Conservation (phyloP, 192 early-diverging fungal genomes). For the Podila minutissima region DNA sequence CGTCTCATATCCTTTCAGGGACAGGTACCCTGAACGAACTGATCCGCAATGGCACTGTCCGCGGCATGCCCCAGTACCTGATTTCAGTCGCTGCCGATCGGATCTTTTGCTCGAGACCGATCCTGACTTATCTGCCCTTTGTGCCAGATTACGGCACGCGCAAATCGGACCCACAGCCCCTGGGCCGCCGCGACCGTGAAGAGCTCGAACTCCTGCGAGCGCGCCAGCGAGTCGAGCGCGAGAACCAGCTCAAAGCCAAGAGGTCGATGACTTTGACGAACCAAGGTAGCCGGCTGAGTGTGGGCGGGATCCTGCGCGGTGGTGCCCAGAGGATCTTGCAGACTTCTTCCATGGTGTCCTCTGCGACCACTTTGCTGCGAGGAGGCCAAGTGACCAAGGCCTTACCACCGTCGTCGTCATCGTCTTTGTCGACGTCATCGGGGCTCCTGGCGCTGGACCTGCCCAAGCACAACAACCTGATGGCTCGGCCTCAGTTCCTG, state of each 20-base stretch:
- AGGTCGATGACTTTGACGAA: neutral
- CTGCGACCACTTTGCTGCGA: too few species aligned
- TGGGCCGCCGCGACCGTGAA: neutral
- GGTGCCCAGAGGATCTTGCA: neutral
- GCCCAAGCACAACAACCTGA: constrained; percentile 3
- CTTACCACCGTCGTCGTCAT: neutral
- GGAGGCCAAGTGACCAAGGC: neutral
- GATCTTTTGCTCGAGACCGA: constrained; percentile 1
- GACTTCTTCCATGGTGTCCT: neutral
- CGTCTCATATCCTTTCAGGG: neutral
- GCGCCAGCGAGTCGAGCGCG: neutral
- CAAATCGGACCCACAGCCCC: neutral
- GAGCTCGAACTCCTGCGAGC: neutral
- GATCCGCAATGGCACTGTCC: constrained; percentile 5
- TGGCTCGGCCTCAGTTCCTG: neutral
- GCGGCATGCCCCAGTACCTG: constrained; percentile 3
- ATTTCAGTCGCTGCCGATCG: constrained; percentile 5
- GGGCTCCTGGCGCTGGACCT: neutral
- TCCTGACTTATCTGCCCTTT: constrained; percentile 5
- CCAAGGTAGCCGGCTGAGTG: neutral
- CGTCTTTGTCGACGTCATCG: neutral
- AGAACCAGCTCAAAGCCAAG: neutral
- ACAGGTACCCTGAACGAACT: neutral
- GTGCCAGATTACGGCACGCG: neutral
- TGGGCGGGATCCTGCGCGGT: neutral